Conservation (phyloP, 768 basidiomycete genomes). For the Russula virescens region DNA sequence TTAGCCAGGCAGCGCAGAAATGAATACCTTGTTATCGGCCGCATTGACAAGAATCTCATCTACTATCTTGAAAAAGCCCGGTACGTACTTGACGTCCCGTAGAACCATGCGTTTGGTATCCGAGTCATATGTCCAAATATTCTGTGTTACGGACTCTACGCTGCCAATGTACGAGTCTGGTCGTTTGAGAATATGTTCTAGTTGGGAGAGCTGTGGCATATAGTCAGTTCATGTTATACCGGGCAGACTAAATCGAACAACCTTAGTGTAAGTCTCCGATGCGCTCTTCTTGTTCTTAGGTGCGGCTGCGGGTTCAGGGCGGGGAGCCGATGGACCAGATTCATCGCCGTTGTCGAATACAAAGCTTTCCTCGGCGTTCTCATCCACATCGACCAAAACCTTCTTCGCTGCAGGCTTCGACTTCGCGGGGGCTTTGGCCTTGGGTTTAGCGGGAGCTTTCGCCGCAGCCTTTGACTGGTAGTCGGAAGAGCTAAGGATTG, state of each 20-base stretch:
- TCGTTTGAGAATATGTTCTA: slow-evolving; percentile 89
- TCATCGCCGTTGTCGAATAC: slow-evolving; percentile 40
- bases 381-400: slow-evolving; percentile 55
- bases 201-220: slow-evolving; percentile 70
- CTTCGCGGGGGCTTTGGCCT: slow-evolving; percentile 44
- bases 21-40: slow-evolving; percentile 91
- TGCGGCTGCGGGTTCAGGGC: slow-evolving; percentile 26
- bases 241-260: slow-evolving; percentile 26
- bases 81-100: slow-evolving; percentile 84
- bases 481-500: slow-evolving; percentile 20
- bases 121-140: slow-evolving; percentile 92
- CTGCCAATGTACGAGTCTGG: slow-evolving; percentile 97
- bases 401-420: slow-evolving; percentile 55
- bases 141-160: slow-evolving; percentile 78
- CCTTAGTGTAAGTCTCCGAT: slow-evolving; percentile 89
- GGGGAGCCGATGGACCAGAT: slow-evolving; percentile 27
- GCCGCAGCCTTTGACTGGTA: slow-evolving; percentile 40
- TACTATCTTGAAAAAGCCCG: slow-evolving; percentile 98
- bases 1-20: neutral
- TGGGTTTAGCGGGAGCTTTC: slow-evolving; percentile 42
- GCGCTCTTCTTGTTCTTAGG: slow-evolving; percentile 76
- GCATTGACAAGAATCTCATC: slow-evolving; percentile 99
- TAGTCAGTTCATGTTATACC: neutral
- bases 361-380: slow-evolving; percentile 48
- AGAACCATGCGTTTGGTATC: slow-evolving; percentile 78